Percentiles rank a stretch among this genome's conserved stretches.
Conservation (phyloP, 371 early-diverging fungal species). For the Mucor velutinosus region DNA sequence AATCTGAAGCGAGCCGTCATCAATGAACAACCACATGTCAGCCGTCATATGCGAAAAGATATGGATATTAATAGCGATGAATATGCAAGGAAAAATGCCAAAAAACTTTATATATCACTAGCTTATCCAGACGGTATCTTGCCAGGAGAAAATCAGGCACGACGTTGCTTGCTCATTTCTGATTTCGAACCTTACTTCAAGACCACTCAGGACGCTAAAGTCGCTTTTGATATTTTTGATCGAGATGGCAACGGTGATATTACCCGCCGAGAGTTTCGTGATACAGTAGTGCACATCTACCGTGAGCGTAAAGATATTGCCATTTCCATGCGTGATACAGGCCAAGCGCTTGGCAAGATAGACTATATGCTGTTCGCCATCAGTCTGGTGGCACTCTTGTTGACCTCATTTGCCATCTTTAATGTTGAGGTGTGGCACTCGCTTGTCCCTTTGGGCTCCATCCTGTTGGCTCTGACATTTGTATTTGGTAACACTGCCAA, state of each 20-base stretch:
- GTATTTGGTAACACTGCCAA: conserved; percentile 64
- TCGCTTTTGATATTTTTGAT: conserved; percentile 68
- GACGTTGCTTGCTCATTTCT: conserved; percentile 32
- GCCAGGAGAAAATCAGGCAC: conserved; percentile 19
- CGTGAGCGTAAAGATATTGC: conserved; percentile 63
- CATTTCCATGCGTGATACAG: conserved; percentile 56
- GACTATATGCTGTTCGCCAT: conserved; percentile 60
- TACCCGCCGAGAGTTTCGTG: conserved; percentile 64
- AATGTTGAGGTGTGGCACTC: conserved; percentile 48
- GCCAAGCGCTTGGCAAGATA: conserved; percentile 67
- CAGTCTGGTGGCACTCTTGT: conserved; percentile 44
- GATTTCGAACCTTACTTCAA: conserved; percentile 60
- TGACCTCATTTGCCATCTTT: conserved; percentile 55
- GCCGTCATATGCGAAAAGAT: conserved; percentile 1
- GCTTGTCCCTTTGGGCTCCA: conserved; percentile 51
- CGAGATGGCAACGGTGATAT: conserved; percentile 69
- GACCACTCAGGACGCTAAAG: conserved; percentile 52
- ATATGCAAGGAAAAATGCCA: conserved; percentile 33
- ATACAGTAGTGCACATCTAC: conserved; percentile 60
- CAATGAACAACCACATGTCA: conserved; percentile 28
- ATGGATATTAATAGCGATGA: conserved; percentile 35
- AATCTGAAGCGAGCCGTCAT: conserved; percentile 27
- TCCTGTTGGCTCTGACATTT: conserved; percentile 60
- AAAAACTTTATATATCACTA: conserved; percentile 32
- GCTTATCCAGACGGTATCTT: conserved; percentile 23